A percentile compares a stretch with the other conserved stretches of the same genome.
phyloP scores from a whole-genome alignment of 225 moss, liverwort and hornwort species.

The Polytrichum formosum region DNA sequence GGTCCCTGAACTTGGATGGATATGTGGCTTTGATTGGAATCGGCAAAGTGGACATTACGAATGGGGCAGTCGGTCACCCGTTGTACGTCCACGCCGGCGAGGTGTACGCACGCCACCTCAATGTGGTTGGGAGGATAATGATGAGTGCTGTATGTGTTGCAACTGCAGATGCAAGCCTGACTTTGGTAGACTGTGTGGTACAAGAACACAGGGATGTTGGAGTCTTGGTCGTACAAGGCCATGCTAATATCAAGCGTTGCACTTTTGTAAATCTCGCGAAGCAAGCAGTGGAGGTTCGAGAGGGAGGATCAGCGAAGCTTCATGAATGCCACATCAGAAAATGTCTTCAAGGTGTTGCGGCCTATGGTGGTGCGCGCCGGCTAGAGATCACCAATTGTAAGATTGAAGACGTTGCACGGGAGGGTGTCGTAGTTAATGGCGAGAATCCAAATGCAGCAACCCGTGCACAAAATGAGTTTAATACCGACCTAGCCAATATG shows the following conservation, averaged over 20 bases:
- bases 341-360: slow-evolving; percentile 1
- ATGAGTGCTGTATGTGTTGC: slow-evolving; percentile 1
- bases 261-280: background rate
- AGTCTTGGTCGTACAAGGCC: background rate
- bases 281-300: slow-evolving; percentile 13
- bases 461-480: background rate
- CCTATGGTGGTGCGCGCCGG: slow-evolving; percentile 8
- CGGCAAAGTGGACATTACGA: background rate
- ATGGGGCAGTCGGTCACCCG: background rate
- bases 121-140: slow-evolving; percentile 1
- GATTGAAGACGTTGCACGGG: slow-evolving; percentile 4
- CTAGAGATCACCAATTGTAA: slow-evolving; percentile 6
- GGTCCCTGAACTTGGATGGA: background rate
- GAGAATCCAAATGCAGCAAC: slow-evolving; percentile 2
- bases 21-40: slow-evolving; percentile 7
- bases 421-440: slow-evolving; percentile 12
- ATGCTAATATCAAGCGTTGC: slow-evolving; percentile 5
- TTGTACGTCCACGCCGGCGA: background rate
- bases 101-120: slow-evolving; percentile 7
- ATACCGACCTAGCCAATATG: too few species aligned
- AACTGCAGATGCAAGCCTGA: background rate
- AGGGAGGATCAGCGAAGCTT: slow-evolving; percentile 7
- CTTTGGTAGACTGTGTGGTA: slow-evolving; percentile 7
- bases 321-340: background rate
- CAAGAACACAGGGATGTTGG: slow-evolving; percentile 1